Evolutionary conservation across 164 flowering plant species (phyloP), one percentile per base, ranked within the genome.

Genomic region (Dillenia suffruticosa): DNA sequence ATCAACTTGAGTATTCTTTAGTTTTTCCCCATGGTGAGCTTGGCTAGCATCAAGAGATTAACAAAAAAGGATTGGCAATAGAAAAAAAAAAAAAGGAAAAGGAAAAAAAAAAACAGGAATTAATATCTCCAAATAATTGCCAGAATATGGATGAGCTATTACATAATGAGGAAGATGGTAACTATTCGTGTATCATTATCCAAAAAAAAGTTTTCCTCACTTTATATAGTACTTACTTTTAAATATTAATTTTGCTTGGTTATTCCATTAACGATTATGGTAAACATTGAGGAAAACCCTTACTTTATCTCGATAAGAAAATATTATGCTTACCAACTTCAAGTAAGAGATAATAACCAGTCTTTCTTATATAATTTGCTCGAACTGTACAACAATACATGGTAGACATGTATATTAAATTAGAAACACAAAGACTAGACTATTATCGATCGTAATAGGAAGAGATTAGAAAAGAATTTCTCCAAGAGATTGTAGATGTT

Each of bases 381-480:
- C 46, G 52, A 1, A 10, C 70, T 0, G 14, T 69, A 0, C 76
- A 76, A 47, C 70, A 72, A 44, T 70, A 60, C 47, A 44, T 54
- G 10, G 65, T 70, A 10, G 70, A 70, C 10, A 57, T 47, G 26
- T 73, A 61, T 26, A 26, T 72, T 0, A 72, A 76, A 24, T 51
- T 63, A 9, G 67, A 66, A 13, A 53, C 26, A 0, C 1, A 43
- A 2, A 40, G 63, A 17, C n/a, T 76, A 9, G 49, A 71, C 24
- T 76, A 13, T 17, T 5, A 63, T 1, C 26, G 44, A 8, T 4
- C 40, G 0, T n/a, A 68, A 1, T 69, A 77, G 54, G 9, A 44
- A 1, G 13, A n/a, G 0, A 24, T 73, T 1, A 12, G 69, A 7
- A 40, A 54, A 9, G 72, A 70, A 1, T 2, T 55, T 2, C 68